Percentiles rank a stretch among this genome's conserved stretches.
These are phyloP conservation scores for Cryphonectria radicalis DNA, from an alignment of 2,329 filamentous ascomycete genomes.

Conservation along the genomic window DNA sequence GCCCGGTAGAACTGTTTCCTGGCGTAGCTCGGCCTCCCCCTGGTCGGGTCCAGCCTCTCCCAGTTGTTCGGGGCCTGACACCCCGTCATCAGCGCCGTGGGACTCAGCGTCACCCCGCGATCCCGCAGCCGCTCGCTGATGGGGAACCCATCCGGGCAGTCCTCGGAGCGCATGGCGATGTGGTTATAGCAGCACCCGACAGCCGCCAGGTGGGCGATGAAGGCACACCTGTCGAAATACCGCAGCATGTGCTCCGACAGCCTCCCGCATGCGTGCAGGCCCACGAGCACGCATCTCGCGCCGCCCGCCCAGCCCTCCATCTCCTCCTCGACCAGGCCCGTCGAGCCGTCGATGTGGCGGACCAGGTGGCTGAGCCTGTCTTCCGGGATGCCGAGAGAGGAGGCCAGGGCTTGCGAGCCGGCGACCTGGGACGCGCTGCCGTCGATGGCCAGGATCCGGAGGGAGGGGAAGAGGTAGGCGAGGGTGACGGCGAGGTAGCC, in stretches of 20 bases:
- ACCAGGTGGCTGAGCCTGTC: constrained; percentile 34
- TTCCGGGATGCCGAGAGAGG: constrained; percentile 33
- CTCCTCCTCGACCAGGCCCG: constrained; percentile 31
- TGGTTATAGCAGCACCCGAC: constrained; percentile 43
- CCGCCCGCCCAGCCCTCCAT: constrained; percentile 37
- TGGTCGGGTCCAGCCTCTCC: constrained; percentile 32
- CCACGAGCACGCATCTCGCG: constrained; percentile 39
- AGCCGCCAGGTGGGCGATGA: constrained; percentile 34
- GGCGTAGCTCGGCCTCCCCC: constrained; percentile 29
- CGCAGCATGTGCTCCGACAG: constrained; percentile 41
- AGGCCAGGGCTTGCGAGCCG: constrained; percentile 35
- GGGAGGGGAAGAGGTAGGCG: constrained; percentile 36
- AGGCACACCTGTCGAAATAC: constrained; percentile 35
- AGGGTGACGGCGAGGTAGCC: constrained; percentile 39
- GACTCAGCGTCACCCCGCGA: constrained; percentile 33
- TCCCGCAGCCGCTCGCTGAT: constrained; percentile 42
- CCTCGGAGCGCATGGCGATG: constrained; percentile 38
- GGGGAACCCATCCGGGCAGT: constrained; percentile 42
- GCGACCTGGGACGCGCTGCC: constrained; percentile 39
- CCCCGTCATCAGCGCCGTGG: constrained; percentile 41
- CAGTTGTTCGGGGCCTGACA: constrained; percentile 43
- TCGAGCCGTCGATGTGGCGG: constrained; percentile 38
- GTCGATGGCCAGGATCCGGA: constrained; percentile 39
- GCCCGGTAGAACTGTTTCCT: constrained; percentile 25
- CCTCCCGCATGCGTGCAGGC: constrained; percentile 40